Percentiles rank a stretch among this genome's conserved stretches.
Conservation (phyloP, 2,329 filamentous ascomycete genomes). For the Fusarium heterosporum region DNA sequence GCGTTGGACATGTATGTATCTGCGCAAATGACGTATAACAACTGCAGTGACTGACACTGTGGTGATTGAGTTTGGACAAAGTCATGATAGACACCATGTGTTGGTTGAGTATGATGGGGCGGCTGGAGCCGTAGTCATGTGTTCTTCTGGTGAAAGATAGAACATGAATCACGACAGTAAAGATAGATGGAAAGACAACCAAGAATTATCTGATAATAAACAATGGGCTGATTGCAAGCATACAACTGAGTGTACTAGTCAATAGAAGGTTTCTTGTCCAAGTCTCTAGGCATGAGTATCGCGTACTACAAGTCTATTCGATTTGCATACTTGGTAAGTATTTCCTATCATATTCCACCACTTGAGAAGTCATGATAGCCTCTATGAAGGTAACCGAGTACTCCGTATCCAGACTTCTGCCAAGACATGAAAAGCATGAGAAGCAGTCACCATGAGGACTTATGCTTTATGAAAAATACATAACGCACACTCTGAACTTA, state of each 20-base stretch:
- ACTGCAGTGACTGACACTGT: not conserved
- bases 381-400: not conserved
- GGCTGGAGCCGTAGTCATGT: not conserved
- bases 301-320: not conserved
- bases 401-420: not conserved
- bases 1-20: not conserved
- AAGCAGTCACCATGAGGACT: not conserved
- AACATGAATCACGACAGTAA: not conserved
- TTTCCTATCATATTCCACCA: not conserved
- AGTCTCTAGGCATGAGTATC: not conserved
- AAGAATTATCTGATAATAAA: not conserved
- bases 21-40: not conserved
- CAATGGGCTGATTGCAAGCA: not conserved
- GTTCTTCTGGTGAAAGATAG: not conserved
- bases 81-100: not conserved
- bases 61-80: not conserved
- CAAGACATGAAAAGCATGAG: not conserved
- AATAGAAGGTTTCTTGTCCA: not conserved
- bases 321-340: not conserved
- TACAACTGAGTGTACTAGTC: not conserved
- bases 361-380: not conserved
- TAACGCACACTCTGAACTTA: not conserved
- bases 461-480: not conserved
- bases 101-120: not conserved
- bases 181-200: too few species aligned